A percentile compares a stretch with the other conserved stretches of the same genome.
Conservation (phyloP, 2,329 filamentous ascomycete species). For the Aplosporella prunicola region DNA sequence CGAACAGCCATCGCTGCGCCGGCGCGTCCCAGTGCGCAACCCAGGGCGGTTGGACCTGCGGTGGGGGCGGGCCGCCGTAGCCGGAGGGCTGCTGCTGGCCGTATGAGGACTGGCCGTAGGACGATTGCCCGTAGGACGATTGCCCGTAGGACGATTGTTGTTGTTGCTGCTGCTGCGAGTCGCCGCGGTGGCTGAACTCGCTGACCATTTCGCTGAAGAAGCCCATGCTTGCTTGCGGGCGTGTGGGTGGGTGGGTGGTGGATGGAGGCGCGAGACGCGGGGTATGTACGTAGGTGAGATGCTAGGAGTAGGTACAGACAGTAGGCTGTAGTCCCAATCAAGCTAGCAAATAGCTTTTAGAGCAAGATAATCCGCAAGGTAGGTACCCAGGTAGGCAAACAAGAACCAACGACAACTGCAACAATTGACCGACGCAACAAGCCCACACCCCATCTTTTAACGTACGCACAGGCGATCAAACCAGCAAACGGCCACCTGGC, state of each 20-base stretch:
- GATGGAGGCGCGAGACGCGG: neutral
- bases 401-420: too few relatives aligned
- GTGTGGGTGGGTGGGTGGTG: neutral
- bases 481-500: too few relatives aligned
- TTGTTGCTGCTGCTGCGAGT: neutral
- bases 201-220: constrained; percentile 4
- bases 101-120: too few relatives aligned
- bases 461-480: too few relatives aligned
- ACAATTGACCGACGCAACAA: too few relatives aligned
- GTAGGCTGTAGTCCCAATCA: too few relatives aligned
- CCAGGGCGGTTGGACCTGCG: constrained; percentile 6
- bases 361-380: neutral
- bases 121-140: too few relatives aligned
- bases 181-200: constrained; percentile 2
- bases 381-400: too few relatives aligned
- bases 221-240: constrained; percentile 2
- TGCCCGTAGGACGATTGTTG: constrained; percentile 1
- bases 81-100: neutral
- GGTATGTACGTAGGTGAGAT: neutral
- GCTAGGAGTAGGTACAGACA: too few relatives aligned
- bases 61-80: neutral
- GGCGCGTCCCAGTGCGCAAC: constrained; percentile 8
- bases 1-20: constrained; percentile 32
- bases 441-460: too few relatives aligned
- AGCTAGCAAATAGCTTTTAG: too few relatives aligned